phyloP scores from a whole-genome alignment of 306 rosid genomes.

The Gastrolobium bilobum region DNA sequence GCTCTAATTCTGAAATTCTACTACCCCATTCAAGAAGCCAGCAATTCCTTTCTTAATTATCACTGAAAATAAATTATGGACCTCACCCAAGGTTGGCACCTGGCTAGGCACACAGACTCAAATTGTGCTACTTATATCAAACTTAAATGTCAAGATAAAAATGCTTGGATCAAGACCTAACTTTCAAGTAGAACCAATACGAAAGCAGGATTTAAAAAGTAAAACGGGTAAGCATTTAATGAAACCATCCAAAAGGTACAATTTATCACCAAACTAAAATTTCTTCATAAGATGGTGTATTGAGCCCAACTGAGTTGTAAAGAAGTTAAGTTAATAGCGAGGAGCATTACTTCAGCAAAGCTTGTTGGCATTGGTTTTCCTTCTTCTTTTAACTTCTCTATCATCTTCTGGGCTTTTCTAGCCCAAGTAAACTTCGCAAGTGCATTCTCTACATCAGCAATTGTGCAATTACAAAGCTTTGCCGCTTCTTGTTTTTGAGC shows the following conservation, averaged over 20 bases:
- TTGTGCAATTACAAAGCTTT: conserved; percentile 75
- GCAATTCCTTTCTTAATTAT: background rate
- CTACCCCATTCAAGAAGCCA: conserved; percentile 1
- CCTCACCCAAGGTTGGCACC: background rate
- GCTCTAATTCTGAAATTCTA: background rate
- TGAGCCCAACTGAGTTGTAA: conserved; percentile 6
- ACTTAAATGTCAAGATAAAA: conserved; percentile 1
- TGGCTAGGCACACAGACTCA: conserved; percentile 5
- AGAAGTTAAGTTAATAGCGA: conserved; percentile 15
- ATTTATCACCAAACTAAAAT: background rate
- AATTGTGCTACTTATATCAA: background rate
- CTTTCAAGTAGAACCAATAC: background rate
- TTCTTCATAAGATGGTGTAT: background rate
- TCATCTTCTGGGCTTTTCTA: conserved; percentile 83
- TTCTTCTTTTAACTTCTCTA: conserved; percentile 77
- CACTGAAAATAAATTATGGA: background rate
- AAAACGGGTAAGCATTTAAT: background rate
- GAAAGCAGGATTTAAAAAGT: background rate
- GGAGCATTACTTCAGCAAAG: conserved; percentile 61
- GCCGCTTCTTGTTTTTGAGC: conserved; percentile 86
- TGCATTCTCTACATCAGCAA: conserved; percentile 88
- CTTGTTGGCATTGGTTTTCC: conserved; percentile 89
- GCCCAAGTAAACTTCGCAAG: conserved; percentile 94
- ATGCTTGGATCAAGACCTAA: background rate
- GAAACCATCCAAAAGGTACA: background rate